Evolutionary conservation across 2,329 filamentous ascomycete genomes (phyloP).

Genomic region (Talaromyces atroroseus): DNA sequence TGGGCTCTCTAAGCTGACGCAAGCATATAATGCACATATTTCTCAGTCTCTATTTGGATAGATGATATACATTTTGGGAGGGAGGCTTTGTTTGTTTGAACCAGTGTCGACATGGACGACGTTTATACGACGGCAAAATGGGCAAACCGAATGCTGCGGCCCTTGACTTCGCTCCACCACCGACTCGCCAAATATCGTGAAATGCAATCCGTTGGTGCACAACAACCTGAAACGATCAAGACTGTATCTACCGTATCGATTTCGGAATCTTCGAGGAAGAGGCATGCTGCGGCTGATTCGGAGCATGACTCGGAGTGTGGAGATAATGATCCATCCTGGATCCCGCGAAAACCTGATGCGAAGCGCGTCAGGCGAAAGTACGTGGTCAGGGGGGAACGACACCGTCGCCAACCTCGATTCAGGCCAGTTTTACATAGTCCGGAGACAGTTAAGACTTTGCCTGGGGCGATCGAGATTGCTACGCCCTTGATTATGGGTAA

Average conservation of each 20-base stretch:
- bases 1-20: background rate
- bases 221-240: slow-evolving; percentile 15
- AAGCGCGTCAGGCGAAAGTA: slow-evolving; percentile 35
- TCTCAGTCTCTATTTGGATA: background rate
- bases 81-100: background rate
- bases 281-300: slow-evolving; percentile 11
- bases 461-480: slow-evolving; percentile 38
- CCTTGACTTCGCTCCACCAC: slow-evolving; percentile 35
- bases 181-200: slow-evolving; percentile 39
- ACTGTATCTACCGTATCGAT: slow-evolving; percentile 3
- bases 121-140: slow-evolving; percentile 37
- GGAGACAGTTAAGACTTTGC: slow-evolving; percentile 29
- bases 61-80: background rate
- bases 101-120: slow-evolving; percentile 29
- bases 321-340: slow-evolving; percentile 35
- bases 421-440: slow-evolving; percentile 32
- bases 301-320: slow-evolving; percentile 30
- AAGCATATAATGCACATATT: background rate
- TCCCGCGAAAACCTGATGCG: slow-evolving; percentile 29
- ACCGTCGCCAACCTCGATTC: slow-evolving; percentile 20
- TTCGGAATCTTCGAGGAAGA: slow-evolving; percentile 8
- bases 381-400: slow-evolving; percentile 26
- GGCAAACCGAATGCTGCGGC: slow-evolving; percentile 41
- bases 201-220: slow-evolving; percentile 24
- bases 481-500: slow-evolving; percentile 39